These are phyloP conservation scores for Solanum piurae DNA, from an alignment of 257 asterid genomes.

Conservation along the genomic window DNA sequence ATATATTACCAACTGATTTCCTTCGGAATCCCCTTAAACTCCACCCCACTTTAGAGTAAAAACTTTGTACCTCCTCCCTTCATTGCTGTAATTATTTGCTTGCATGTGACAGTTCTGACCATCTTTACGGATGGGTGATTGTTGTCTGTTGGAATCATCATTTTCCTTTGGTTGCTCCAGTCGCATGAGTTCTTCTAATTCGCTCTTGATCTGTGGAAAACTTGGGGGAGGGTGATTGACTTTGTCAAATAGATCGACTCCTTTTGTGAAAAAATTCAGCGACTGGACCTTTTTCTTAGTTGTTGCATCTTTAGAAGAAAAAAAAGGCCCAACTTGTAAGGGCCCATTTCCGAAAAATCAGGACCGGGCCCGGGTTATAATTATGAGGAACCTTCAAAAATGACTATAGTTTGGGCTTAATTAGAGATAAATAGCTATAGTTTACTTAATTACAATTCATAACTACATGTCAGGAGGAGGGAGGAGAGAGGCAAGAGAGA, in stretches of 20 bases:
- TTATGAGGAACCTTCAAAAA: too few species aligned
- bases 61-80: neutral
- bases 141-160: neutral
- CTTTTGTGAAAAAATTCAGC: neutral
- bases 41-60: too few species aligned
- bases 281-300: neutral
- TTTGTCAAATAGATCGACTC: neutral
- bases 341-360: neutral
- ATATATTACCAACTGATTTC: neutral
- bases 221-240: neutral
- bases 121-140: neutral
- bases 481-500: too few species aligned
- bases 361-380: neutral
- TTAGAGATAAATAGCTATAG: too few species aligned
- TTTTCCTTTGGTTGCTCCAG: neutral
- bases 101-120: neutral
- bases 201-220: neutral
- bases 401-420: too few species aligned
- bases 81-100: neutral
- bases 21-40: neutral
- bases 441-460: too few species aligned
- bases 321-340: neutral
- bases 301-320: neutral
- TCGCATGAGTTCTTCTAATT: neutral
- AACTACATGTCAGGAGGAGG: too few species aligned